A percentile compares a stretch with the other conserved stretches of the same genome.
phyloP scores from a whole-genome alignment of 2,329 filamentous ascomycete genomes.

The Calonectria naviculata region DNA sequence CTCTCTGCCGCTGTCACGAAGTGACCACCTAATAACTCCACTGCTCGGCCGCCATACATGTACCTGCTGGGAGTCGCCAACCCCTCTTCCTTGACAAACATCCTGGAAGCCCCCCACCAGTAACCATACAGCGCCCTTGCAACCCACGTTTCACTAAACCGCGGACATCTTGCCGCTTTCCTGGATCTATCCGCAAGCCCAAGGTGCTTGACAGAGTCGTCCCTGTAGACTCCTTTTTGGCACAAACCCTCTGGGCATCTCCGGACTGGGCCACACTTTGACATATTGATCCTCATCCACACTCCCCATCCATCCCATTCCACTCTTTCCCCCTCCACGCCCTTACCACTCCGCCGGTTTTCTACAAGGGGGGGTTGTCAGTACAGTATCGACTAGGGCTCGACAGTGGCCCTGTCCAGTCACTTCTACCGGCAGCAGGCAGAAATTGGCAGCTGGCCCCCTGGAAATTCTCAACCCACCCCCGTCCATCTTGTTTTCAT shows the following conservation, averaged over 20 bases:
- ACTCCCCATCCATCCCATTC: constrained; percentile 10
- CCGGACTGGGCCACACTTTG: constrained; percentile 13
- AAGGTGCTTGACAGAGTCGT: constrained; percentile 21
- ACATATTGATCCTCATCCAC: constrained; percentile 12
- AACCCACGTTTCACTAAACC: constrained; percentile 33
- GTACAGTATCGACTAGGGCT: constrained; percentile 24
- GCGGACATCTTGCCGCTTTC: constrained; percentile 29
- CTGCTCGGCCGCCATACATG: constrained; percentile 35
- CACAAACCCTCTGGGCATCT: constrained; percentile 11
- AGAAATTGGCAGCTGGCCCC: constrained; percentile 27
- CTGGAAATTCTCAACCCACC: constrained; percentile 25
- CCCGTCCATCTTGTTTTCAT: constrained; percentile 13
- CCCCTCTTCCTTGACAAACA: constrained; percentile 36
- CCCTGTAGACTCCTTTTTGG: constrained; percentile 14
- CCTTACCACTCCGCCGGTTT: constrained; percentile 31
- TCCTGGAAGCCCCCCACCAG: constrained; percentile 30
- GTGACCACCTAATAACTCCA: constrained; percentile 30
- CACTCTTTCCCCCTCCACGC: constrained; percentile 13
- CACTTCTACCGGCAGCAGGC: constrained; percentile 26
- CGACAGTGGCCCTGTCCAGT: constrained; percentile 24
- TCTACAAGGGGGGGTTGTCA: constrained; percentile 24
- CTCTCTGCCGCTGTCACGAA: constrained; percentile 29
- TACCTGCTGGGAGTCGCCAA: constrained; percentile 26
- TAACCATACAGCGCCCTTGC: constrained; percentile 30
- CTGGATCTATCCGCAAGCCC: constrained; percentile 29